phyloP scores from a whole-genome alignment of 495 filamentous ascomycete species.

The Aspergillus panamensis region DNA sequence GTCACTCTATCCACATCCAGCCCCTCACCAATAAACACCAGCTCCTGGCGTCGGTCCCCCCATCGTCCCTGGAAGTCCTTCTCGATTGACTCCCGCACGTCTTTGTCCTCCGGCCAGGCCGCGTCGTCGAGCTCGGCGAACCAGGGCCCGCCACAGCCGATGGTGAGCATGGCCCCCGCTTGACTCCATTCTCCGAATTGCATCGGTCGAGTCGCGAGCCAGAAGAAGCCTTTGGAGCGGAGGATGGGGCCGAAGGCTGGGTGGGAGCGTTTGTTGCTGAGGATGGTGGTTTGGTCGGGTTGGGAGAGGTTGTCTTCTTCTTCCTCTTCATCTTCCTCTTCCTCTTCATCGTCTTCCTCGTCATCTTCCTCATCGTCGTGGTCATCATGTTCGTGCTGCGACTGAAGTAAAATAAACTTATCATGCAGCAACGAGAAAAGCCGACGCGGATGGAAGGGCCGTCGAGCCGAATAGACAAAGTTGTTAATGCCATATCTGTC shows the following conservation, averaged over 20 bases:
- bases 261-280: slow-evolving; percentile 43
- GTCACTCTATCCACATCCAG: slow-evolving; percentile 44
- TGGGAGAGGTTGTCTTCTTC: slow-evolving; percentile 41
- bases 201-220: slow-evolving; percentile 43
- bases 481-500: slow-evolving; percentile 51
- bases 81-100: slow-evolving; percentile 39
- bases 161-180: slow-evolving; percentile 56
- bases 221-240: slow-evolving; percentile 48
- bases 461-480: slow-evolving; percentile 51
- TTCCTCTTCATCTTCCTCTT: slow-evolving; percentile 36
- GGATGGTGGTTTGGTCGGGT: slow-evolving; percentile 34
- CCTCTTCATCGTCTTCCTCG: slow-evolving; percentile 32
- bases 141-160: slow-evolving; percentile 52
- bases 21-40: slow-evolving; percentile 57
- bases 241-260: slow-evolving; percentile 42
- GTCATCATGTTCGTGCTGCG: slow-evolving; percentile 28
- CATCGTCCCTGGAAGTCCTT: slow-evolving; percentile 50
- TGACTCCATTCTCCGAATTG: slow-evolving; percentile 58
- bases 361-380: slow-evolving; percentile 37
- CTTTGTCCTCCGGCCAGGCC: slow-evolving; percentile 44
- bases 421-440: slow-evolving; percentile 50
- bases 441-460: slow-evolving; percentile 51
- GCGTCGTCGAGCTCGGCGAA: slow-evolving; percentile 47
- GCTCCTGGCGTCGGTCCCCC: slow-evolving; percentile 57
- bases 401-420: slow-evolving; percentile 52